Conservation (phyloP, 2,329 filamentous ascomycete species). For the Hymenoscyphus occultus region DNA sequence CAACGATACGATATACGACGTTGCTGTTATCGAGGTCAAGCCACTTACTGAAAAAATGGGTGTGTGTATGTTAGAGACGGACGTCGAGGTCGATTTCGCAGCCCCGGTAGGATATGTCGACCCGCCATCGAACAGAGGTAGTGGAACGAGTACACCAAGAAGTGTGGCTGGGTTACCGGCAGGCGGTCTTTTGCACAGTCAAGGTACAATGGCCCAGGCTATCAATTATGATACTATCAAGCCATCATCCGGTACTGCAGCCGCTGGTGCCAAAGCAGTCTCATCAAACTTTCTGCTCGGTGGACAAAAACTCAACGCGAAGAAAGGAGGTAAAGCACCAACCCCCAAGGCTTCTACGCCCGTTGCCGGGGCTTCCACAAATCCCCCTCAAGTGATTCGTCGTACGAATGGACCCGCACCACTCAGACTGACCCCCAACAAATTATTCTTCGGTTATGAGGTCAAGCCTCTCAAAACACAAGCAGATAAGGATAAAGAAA, state of each 20-base stretch:
- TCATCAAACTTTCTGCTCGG: constrained; percentile 76
- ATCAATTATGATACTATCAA: constrained; percentile 95
- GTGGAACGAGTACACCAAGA: constrained; percentile 83
- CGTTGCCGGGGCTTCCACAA: constrained; percentile 53
- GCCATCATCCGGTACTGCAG: constrained; percentile 66
- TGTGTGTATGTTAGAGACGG: constrained; percentile 93
- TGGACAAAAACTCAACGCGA: constrained; percentile 78
- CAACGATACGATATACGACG: constrained; percentile 90
- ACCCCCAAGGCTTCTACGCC: constrained; percentile 74
- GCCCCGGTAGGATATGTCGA: constrained; percentile 93
- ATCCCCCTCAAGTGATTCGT: constrained; percentile 35
- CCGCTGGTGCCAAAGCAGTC: constrained; percentile 57
- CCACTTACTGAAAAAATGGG: constrained; percentile 78
- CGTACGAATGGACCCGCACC: constrained; percentile 79
- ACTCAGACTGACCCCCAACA: constrained; percentile 78
- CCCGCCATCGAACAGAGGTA: constrained; percentile 60
- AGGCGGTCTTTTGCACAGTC: constrained; percentile 73
- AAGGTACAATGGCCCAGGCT: constrained; percentile 94
- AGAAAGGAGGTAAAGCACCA: constrained; percentile 74
- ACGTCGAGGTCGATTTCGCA: constrained; percentile 94
- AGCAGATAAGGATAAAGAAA: constrained; percentile 65
- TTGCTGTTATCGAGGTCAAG: constrained; percentile 91
- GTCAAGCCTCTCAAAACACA: constrained; percentile 83
- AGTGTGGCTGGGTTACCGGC: constrained; percentile 63
- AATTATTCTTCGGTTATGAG: constrained; percentile 95